A percentile compares a stretch with the other conserved stretches of the same genome.
Conservation (phyloP, 1,284 basidiomycete genomes). For the Fomitopsis schrenkii region DNA sequence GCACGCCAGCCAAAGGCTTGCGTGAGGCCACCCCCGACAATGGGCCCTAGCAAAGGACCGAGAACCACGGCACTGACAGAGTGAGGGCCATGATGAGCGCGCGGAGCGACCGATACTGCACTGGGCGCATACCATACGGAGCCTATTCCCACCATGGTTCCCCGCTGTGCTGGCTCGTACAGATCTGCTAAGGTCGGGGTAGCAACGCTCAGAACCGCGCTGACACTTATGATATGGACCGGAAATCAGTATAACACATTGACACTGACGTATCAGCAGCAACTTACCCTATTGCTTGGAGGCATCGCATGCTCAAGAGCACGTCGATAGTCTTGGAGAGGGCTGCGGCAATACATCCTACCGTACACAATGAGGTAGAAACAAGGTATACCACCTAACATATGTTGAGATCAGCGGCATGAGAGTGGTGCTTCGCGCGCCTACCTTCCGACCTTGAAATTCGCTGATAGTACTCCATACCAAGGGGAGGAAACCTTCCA, state of each 20-base stretch:
- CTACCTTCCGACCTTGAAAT: slow-evolving; percentile 72
- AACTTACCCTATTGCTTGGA: slow-evolving; percentile 62
- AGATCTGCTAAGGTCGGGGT: slow-evolving; percentile 82
- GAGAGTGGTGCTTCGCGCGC: slow-evolving; percentile 8
- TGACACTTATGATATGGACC: slow-evolving; percentile 44
- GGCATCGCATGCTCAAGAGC: slow-evolving; percentile 69
- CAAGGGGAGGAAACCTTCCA: slow-evolving; percentile 67
- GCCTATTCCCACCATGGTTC: slow-evolving; percentile 68
- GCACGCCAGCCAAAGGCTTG: slow-evolving; percentile 72
- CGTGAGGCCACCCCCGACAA: slow-evolving; percentile 68
- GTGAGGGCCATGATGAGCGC: slow-evolving; percentile 33
- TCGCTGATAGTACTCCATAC: slow-evolving; percentile 77
- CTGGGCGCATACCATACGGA: slow-evolving; percentile 43
- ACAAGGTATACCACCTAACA: slow-evolving; percentile 60
- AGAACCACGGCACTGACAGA: slow-evolving; percentile 26
- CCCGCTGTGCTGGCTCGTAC: slow-evolving; percentile 75
- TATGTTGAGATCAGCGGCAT: neutral
- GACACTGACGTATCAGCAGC: neutral
- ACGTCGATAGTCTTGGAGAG: slow-evolving; percentile 60
- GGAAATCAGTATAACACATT: neutral
- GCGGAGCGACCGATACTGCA: neutral
- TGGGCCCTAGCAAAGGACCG: slow-evolving; percentile 66
- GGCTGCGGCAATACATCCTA: slow-evolving; percentile 62
- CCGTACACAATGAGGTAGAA: slow-evolving; percentile 55
- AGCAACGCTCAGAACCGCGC: slow-evolving; percentile 74